Base-by-base conservation (phyloP, 345 rosid genomes). In the Zanthoxylum bungeanum region DNA sequence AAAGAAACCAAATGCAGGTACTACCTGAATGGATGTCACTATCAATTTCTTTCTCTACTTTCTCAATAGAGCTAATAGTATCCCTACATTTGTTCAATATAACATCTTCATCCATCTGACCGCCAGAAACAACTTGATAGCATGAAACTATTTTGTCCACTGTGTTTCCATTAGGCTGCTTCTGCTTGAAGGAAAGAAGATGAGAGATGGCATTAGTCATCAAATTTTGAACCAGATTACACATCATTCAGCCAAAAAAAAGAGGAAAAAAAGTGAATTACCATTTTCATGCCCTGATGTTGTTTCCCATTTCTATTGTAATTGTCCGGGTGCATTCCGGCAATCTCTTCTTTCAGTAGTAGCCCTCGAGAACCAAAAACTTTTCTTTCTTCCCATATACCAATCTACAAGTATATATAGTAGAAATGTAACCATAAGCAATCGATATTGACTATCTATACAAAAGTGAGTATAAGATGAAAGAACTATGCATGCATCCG, bases 311-410 rank as follows among this genome's bases (percentile, higher is more conserved):
- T 91, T 75, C 86, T 83, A 75, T 81, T 81, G 73, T 69, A 79
- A 64, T 80, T 81, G 66, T 91, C 98, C 56, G 77, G 58, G 69
- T 86, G 89, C 78, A 83, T 89, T 68, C 97, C 89, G 8, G 82
- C 75, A 75, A 96, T 63, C 83, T 96, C 98, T 79, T 93, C 98
- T 81, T 89, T 96, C 49, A 96, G 89, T 77, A 84, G 82, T 73
- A 88, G 96, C 33, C 98, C 97, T 9, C 68, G 68, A 25, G 68
- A 64, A 85, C 97, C 97, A 87, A 94, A 94, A 75, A 94, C 98
- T 76, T 94, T 94, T 79, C 98, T 84, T 52, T 94, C 98, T 81
- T 94, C 98, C 99, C 97, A 96, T 70, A 96, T 96, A 71, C 83
- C 76, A 70, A 96, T 81, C 98, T 96, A 81, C 52, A 73, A 11